Evolutionary conservation across 495 filamentous ascomycete genomes (phyloP), one percentile per base, ranked within the genome.

Genomic region (Talaromyces trachyspermus): DNA sequence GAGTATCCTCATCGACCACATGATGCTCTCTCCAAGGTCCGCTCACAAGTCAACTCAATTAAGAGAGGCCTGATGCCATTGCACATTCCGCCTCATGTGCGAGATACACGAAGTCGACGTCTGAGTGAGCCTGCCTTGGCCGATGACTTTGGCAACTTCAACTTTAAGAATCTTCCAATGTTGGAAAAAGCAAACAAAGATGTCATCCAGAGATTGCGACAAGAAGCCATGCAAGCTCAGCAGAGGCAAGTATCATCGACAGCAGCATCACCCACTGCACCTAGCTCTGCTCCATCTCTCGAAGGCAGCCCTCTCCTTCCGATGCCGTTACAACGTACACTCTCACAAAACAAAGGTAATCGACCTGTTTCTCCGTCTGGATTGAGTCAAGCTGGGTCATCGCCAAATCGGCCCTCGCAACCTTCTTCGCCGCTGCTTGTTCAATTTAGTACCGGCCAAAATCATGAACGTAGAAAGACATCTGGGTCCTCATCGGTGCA

Each of bases 101-200:
- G 89, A 23, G 88, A 95, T 56, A 68, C 85, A 6, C 88, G 94
- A 54, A 91, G 77, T 54, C 77, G 92, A 49, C 77, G 92, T 54
- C 69, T 96, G 27, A 97, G 92, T 59, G 92, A 98, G 64, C 92
- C 92, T 2, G 80, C 89, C 15, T 72, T 80, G 26, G 75, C 80
- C 0, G 94, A 97, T 64, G 92, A 98, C 61, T 98, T 98, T 70
- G 92, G 92, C 26, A 87, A 79, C 50, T 98, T 98, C 68, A 77
- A 89, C 25, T 98, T 95, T 74, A 98, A 96, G 68, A 98, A 98
- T 55, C 72, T 98, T 25, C 88, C 92, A 1, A 91, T 97, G 46
- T 75, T 98, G 15, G 91, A 96, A 59, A 97, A 95, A 61, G 92
- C 94, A 29, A 98, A 98, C 61, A 97, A 97, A 59, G 94, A 98